Evolutionary conservation across 768 basidiomycete species (phyloP).

Genomic region (Lepiota brunneoincarnata): DNA sequence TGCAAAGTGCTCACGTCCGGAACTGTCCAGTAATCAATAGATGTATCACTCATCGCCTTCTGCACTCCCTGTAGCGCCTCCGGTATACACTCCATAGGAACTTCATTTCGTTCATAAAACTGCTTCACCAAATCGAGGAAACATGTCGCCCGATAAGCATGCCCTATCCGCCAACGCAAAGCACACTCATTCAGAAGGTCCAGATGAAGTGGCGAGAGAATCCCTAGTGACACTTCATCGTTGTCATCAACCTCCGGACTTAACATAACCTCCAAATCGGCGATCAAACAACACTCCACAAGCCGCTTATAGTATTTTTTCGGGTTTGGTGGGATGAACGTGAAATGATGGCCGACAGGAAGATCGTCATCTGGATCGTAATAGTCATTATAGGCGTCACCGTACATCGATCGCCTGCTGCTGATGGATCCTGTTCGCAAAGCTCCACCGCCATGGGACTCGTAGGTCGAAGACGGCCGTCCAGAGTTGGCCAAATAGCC

Average conservation of each 20-base stretch:
- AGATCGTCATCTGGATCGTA: slow-evolving; percentile 66
- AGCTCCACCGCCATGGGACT: slow-evolving; percentile 29
- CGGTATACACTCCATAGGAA: slow-evolving; percentile 92
- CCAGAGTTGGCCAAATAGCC: slow-evolving; percentile 25
- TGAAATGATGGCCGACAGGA: slow-evolving; percentile 74
- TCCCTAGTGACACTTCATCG: slow-evolving; percentile 93
- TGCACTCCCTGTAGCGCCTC: slow-evolving; percentile 79
- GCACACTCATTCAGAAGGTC: slow-evolving; percentile 88
- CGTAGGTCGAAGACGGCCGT: slow-evolving; percentile 59
- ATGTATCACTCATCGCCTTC: slow-evolving; percentile 68
- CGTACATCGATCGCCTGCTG: slow-evolving; percentile 62
- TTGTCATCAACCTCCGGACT: slow-evolving; percentile 90
- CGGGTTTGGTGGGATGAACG: slow-evolving; percentile 88
- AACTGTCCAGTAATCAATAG: slow-evolving; percentile 73
- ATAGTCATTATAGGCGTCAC: slow-evolving; percentile 32
- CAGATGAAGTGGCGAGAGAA: slow-evolving; percentile 75
- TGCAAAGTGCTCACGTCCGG: slow-evolving; percentile 65
- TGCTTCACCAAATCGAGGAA: slow-evolving; percentile 86
- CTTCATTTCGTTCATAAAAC: slow-evolving; percentile 85
- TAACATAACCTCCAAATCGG: slow-evolving; percentile 87
- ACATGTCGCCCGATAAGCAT: slow-evolving; percentile 71
- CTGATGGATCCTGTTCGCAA: slow-evolving; percentile 61
- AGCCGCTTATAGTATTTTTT: slow-evolving; percentile 83
- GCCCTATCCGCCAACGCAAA: slow-evolving; percentile 84
- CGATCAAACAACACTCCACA: slow-evolving; percentile 76